Evolutionary conservation across 2,329 filamentous ascomycete species (phyloP).

Genomic region (Calonectria leucothoes): DNA sequence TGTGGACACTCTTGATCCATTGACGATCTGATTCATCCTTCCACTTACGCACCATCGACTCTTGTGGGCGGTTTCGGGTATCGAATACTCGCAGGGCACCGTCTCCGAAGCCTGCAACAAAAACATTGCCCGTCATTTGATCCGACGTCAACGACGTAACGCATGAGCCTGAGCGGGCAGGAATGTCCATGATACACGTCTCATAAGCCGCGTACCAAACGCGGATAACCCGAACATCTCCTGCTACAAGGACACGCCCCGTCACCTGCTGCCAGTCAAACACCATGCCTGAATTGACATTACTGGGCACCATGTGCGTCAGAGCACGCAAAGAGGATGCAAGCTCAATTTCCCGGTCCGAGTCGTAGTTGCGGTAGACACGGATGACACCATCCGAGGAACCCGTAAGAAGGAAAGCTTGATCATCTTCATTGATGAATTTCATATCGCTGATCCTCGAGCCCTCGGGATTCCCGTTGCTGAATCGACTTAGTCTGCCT

Average conservation of each 20-base stretch:
- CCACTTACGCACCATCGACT: slow-evolving; percentile 96
- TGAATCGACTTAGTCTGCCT: slow-evolving; percentile 83
- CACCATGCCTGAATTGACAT: slow-evolving; percentile 93
- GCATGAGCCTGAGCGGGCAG: slow-evolving; percentile 92
- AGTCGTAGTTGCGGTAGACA: slow-evolving; percentile 93
- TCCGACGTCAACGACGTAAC: slow-evolving; percentile 97
- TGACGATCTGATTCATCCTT: slow-evolving; percentile 87
- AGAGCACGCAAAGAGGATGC: slow-evolving; percentile 92
- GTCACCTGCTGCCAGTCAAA: slow-evolving; percentile 99
- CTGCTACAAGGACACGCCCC: slow-evolving; percentile 92
- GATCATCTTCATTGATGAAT: slow-evolving; percentile 98
- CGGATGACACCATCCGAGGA: slow-evolving; percentile 95
- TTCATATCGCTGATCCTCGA: slow-evolving; percentile 95
- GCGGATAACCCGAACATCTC: slow-evolving; percentile 93
- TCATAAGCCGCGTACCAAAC: slow-evolving; percentile 97
- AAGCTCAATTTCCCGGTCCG: slow-evolving; percentile 79
- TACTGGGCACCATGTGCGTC: slow-evolving; percentile 93
- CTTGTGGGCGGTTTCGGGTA: slow-evolving; percentile 83
- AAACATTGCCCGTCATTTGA: slow-evolving; percentile 96
- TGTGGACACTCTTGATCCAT: slow-evolving; percentile 96
- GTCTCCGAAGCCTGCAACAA: slow-evolving; percentile 96
- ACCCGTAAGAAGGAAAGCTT: slow-evolving; percentile 92
- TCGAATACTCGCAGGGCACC: slow-evolving; percentile 96
- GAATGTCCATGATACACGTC: slow-evolving; percentile 92
- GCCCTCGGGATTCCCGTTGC: slow-evolving; percentile 91